These are phyloP conservation scores for Prunus yedoensis DNA, from an alignment of 331 rosid genomes.

Conservation along the genomic window DNA sequence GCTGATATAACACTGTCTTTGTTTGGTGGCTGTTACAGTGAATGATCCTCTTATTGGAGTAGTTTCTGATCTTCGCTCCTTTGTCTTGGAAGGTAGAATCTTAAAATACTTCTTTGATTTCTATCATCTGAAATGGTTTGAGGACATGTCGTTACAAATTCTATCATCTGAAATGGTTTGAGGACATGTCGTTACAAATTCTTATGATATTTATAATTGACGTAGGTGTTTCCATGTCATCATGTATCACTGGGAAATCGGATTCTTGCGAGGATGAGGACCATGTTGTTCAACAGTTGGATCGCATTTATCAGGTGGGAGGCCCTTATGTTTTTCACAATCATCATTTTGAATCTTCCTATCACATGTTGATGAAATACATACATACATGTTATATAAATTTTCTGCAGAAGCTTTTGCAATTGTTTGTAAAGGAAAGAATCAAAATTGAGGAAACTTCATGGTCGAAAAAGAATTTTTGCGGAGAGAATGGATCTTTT, in stretches of 20 bases:
- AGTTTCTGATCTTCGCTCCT: constrained; percentile 52
- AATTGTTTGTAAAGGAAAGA: constrained; percentile 47
- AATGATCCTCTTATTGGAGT: constrained; percentile 34
- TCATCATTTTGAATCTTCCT: constrained; percentile 1
- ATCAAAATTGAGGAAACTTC: constrained; percentile 36
- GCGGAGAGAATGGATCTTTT: constrained; percentile 32
- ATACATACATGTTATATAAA: not conserved
- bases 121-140: not conserved
- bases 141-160: too few species aligned
- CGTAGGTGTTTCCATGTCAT: constrained; percentile 65
- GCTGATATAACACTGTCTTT: not conserved
- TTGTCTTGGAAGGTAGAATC: constrained; percentile 66
- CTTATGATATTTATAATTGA: not conserved
- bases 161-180: not conserved
- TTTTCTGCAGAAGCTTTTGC: constrained; percentile 47
- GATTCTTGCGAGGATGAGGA: constrained; percentile 42
- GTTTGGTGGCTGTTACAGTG: constrained; percentile 28
- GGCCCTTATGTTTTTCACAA: constrained; percentile 12
- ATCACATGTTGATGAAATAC: not conserved
- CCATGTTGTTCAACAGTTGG: constrained; percentile 42
- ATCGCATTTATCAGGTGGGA: constrained; percentile 59
- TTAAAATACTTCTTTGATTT: not conserved
- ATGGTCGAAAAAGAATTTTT: constrained; percentile 26
- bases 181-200: not conserved
- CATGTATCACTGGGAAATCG: constrained; percentile 44